Evolutionary conservation across 768 basidiomycete species (phyloP).

Genomic region (Suillus ampliporus): DNA sequence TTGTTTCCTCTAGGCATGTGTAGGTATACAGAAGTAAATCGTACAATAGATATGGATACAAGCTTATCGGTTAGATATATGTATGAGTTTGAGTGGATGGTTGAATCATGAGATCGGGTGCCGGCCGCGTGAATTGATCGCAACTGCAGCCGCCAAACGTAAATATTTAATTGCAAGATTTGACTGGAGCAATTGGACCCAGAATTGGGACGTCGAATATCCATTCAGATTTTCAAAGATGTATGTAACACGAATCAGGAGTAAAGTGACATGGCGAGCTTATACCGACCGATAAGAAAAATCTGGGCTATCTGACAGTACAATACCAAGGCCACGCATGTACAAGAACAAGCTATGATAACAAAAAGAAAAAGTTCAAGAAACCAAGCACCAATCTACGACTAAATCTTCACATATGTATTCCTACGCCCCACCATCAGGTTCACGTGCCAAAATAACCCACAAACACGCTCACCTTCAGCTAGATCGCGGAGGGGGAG

Average conservation of each 20-base stretch:
- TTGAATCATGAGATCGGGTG: slow-evolving; percentile 1
- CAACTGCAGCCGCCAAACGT: too few species aligned
- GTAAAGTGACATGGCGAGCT: not conserved
- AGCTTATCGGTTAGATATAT: slow-evolving; percentile 3
- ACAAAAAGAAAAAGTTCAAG: not conserved
- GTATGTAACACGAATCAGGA: not conserved
- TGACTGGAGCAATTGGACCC: too few species aligned
- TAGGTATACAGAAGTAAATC: slow-evolving; percentile 10
- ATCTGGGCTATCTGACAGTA: not conserved
- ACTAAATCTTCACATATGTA: not conserved
- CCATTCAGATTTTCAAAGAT: not conserved
- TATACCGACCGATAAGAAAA: not conserved
- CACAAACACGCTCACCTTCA: slow-evolving; percentile 5
- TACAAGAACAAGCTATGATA: not conserved
- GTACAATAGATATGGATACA: slow-evolving; percentile 12
- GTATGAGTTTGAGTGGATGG: not conserved
- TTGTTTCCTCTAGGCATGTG: slow-evolving; percentile 27
- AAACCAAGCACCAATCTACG: not conserved
- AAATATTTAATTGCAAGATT: too few species aligned
- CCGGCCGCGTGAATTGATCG: too few species aligned
- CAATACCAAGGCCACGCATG: not conserved
- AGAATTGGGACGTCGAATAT: not conserved
- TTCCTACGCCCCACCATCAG: not conserved
- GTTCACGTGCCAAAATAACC: not conserved
- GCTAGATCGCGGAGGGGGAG: slow-evolving; percentile 27